Percentiles rank a stretch among this genome's conserved stretches.
phyloP scores from a whole-genome alignment of 1,284 basidiomycete genomes.

The Tilletia caries region DNA sequence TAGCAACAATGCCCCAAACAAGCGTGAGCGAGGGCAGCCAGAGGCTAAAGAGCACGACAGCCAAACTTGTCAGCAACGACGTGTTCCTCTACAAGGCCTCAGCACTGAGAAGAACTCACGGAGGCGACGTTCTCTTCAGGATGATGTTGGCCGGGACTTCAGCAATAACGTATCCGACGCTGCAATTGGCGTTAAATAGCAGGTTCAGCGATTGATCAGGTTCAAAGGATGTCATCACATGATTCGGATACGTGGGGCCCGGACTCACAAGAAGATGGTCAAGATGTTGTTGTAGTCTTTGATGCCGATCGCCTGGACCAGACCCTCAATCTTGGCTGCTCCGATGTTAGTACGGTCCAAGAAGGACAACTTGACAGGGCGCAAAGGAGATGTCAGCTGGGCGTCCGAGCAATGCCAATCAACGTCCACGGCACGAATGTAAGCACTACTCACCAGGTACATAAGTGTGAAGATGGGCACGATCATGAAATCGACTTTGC shows the following conservation, averaged over 20 bases:
- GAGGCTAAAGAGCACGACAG: too few species aligned
- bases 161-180: slow-evolving; percentile 29
- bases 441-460: slow-evolving; percentile 9
- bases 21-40: slow-evolving; percentile 66
- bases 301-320: slow-evolving; percentile 31
- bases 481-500: slow-evolving; percentile 39
- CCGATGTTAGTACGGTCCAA: slow-evolving; percentile 39
- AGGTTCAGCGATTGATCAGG: too few species aligned
- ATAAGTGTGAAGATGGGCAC: slow-evolving; percentile 37
- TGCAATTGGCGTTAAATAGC: neutral
- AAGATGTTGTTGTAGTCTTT: slow-evolving; percentile 31
- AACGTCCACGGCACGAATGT: neutral
- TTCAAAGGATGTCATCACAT: too few species aligned
- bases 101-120: slow-evolving; percentile 22
- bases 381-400: too few species aligned
- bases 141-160: slow-evolving; percentile 38
- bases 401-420: too few species aligned
- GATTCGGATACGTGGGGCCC: too few species aligned
- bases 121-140: slow-evolving; percentile 63
- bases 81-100: neutral
- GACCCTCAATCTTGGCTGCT: slow-evolving; percentile 37
- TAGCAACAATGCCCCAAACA: slow-evolving; percentile 64
- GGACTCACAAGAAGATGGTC: slow-evolving; percentile 32
- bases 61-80: too few species aligned
- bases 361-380: slow-evolving; percentile 29